A percentile compares a stretch with the other conserved stretches of the same genome.
Evolutionary conservation across 2,329 filamentous ascomycete species (phyloP).

Genomic region (Calonectria fujianensis): DNA sequence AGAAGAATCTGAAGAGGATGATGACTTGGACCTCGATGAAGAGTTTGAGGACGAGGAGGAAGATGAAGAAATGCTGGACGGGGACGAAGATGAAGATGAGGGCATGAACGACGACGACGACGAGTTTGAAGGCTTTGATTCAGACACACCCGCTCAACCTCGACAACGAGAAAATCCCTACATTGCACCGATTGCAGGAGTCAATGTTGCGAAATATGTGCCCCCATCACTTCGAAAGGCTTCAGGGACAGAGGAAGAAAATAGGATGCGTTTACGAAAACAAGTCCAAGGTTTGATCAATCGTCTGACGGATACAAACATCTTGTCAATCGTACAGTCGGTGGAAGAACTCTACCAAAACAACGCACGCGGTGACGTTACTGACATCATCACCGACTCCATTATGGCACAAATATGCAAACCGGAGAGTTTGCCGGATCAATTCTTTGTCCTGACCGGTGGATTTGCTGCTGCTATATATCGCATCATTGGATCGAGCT

Average conservation of each 20-base stretch:
- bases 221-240: slow-evolving; percentile 87
- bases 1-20: slow-evolving; percentile 51
- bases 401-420: slow-evolving; percentile 88
- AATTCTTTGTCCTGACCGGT: slow-evolving; percentile 91
- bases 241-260: slow-evolving; percentile 78
- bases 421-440: slow-evolving; percentile 86
- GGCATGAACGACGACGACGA: slow-evolving; percentile 57
- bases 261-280: slow-evolving; percentile 80
- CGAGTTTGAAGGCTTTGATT: slow-evolving; percentile 65
- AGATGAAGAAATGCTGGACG: slow-evolving; percentile 52
- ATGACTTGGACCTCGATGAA: slow-evolving; percentile 53
- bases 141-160: slow-evolving; percentile 62
- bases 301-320: slow-evolving; percentile 91
- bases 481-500: slow-evolving; percentile 89
- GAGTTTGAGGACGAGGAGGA: slow-evolving; percentile 49
- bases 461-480: slow-evolving; percentile 93
- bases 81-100: slow-evolving; percentile 52
- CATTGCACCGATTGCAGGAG: slow-evolving; percentile 78
- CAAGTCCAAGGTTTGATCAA: slow-evolving; percentile 94
- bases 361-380: slow-evolving; percentile 91
- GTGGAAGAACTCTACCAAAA: slow-evolving; percentile 89
- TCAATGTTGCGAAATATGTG: slow-evolving; percentile 83
- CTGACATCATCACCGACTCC: slow-evolving; percentile 84
- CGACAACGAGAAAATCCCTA: slow-evolving; percentile 89
- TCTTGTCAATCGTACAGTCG: slow-evolving; percentile 88